phyloP scores from a whole-genome alignment of 2,329 filamentous ascomycete genomes.

The Cladosporium colombiae region DNA sequence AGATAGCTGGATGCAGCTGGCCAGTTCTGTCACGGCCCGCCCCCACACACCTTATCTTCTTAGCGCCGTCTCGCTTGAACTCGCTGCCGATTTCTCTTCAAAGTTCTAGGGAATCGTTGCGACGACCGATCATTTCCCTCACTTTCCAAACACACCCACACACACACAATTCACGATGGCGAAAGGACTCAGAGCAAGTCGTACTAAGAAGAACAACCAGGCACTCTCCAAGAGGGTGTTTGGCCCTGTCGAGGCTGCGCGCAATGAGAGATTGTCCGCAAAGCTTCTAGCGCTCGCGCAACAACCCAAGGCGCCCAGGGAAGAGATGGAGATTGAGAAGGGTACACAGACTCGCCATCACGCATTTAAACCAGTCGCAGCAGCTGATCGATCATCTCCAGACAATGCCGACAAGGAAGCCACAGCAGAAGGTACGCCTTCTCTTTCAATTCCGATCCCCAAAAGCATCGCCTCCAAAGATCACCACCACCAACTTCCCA shows the following conservation, averaged over 20 bases:
- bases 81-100: conserved; percentile 19
- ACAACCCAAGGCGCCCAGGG: conserved; percentile 65
- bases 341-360: conserved; percentile 26
- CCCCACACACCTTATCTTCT: conserved; percentile 14
- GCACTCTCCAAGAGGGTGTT: conserved; percentile 80
- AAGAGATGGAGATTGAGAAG: conserved; percentile 51
- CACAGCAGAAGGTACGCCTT: conserved; percentile 20
- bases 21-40: conserved; percentile 14
- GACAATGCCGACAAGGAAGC: conserved; percentile 13
- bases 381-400: background rate
- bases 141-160: conserved; percentile 19
- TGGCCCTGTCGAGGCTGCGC: conserved; percentile 75
- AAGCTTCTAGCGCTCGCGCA: conserved; percentile 80
- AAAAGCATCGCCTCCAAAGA: conserved; percentile 15
- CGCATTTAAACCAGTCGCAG: background rate
- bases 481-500: conserved; percentile 21
- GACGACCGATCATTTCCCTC: background rate
- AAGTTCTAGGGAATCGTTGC: conserved; percentile 13
- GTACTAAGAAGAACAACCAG: conserved; percentile 79
- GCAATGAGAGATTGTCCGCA: conserved; percentile 79
- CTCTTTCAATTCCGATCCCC: conserved; percentile 21
- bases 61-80: conserved; percentile 7
- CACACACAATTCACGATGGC: conserved; percentile 65
- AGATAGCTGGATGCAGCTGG: conserved; percentile 7
- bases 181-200: conserved; percentile 78